Percentiles rank a stretch among this genome's conserved stretches.
Conservation (phyloP, 2,329 filamentous ascomycete genomes). For the Fusarium poae region DNA sequence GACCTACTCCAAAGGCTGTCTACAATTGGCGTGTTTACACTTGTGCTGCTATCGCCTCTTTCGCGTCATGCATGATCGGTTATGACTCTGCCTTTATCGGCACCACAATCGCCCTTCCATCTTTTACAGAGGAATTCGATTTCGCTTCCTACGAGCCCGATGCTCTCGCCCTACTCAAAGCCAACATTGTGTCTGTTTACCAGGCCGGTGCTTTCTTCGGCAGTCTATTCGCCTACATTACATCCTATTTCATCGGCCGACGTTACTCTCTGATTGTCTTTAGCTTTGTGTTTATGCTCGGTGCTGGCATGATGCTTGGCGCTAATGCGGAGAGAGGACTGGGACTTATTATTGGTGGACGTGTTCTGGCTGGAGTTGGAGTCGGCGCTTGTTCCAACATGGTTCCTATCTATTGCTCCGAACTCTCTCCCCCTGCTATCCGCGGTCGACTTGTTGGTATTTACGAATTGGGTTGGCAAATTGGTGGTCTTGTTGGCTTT, state of each 20-base stretch:
- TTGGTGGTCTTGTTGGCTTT: conserved; percentile 73
- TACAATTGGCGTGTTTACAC: conserved; percentile 72
- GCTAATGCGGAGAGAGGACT: conserved; percentile 71
- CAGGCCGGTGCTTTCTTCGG: conserved; percentile 89
- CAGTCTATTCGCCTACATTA: conserved; percentile 74
- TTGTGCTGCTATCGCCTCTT: conserved; percentile 66
- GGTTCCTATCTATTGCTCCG: conserved; percentile 72
- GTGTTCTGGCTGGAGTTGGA: conserved; percentile 73
- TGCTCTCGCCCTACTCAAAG: conserved; percentile 70
- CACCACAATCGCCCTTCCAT: conserved; percentile 77
- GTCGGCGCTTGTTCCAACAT: conserved; percentile 74
- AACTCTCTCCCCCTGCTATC: conserved; percentile 71
- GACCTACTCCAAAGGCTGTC: conserved; percentile 67
- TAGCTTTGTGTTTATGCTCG: conserved; percentile 74
- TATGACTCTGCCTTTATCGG: conserved; percentile 83
- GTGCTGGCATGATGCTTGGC: conserved; percentile 79
- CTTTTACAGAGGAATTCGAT: conserved; percentile 77
- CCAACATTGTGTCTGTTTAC: conserved; percentile 85
- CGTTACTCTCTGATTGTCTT: conserved; percentile 73
- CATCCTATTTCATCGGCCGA: conserved; percentile 76
- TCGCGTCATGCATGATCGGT: conserved; percentile 69
- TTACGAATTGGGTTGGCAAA: conserved; percentile 75
- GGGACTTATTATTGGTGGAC: conserved; percentile 70
- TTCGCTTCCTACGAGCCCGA: conserved; percentile 64
- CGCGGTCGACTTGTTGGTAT: conserved; percentile 74